A percentile compares a stretch with the other conserved stretches of the same genome.
These are phyloP conservation scores for Gloeostereum incarnatum DNA, from an alignment of 768 basidiomycete species.

Conservation along the genomic window DNA sequence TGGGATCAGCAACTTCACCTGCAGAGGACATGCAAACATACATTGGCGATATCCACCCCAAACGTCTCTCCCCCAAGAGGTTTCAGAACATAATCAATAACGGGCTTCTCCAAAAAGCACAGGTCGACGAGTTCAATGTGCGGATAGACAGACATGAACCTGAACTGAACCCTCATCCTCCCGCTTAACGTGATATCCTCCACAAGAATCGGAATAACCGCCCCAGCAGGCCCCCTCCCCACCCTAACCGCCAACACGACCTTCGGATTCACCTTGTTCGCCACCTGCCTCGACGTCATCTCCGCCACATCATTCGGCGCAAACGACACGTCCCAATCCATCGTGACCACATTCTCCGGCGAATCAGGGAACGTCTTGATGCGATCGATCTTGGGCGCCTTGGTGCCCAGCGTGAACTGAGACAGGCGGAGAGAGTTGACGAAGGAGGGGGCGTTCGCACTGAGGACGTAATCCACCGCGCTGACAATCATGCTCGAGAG, in stretches of 20 bases:
- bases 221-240: conserved; percentile 82
- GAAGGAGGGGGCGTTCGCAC: conserved; percentile 76
- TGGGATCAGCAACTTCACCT: conserved; percentile 5
- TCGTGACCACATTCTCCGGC: conserved; percentile 82
- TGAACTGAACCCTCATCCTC: conserved; percentile 77
- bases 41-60: conserved; percentile 82
- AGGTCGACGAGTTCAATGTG: conserved; percentile 89
- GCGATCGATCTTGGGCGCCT: conserved; percentile 86
- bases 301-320: conserved; percentile 86
- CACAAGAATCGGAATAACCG: conserved; percentile 77
- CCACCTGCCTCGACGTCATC: conserved; percentile 67
- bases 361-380: conserved; percentile 81
- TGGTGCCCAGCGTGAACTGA: conserved; percentile 89
- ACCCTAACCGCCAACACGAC: conserved; percentile 81
- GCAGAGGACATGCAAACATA: conserved; percentile 23
- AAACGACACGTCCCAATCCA: conserved; percentile 97
- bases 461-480: conserved; percentile 84
- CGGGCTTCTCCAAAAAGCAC: conserved; percentile 84
- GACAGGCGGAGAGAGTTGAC: conserved; percentile 87
- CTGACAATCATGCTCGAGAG: conserved; percentile 73
- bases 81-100: conserved; percentile 92
- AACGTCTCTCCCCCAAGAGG: conserved; percentile 94
- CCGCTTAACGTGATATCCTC: conserved; percentile 90
- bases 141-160: conserved; percentile 90
- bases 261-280: conserved; percentile 82